A percentile compares a stretch with the other conserved stretches of the same genome.
phyloP scores from a whole-genome alignment of 768 basidiomycete species.

The Suillus ampliporus region DNA sequence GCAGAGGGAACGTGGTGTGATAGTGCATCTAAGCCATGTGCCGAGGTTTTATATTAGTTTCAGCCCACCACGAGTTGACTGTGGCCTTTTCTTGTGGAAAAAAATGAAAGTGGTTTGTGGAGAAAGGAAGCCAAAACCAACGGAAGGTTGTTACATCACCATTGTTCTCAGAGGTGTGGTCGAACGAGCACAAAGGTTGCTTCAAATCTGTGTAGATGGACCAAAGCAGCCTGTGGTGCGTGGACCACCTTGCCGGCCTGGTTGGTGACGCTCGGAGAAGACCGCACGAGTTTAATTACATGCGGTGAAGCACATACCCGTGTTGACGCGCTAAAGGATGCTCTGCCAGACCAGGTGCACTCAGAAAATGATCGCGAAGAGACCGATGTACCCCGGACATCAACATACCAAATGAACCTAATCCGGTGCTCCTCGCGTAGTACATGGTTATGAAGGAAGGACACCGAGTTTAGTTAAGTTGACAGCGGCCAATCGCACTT shows the following conservation, averaged over 20 bases:
- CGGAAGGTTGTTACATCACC: not conserved
- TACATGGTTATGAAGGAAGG: not conserved
- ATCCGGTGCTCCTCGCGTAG: not conserved
- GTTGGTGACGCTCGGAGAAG: slow-evolving; percentile 1
- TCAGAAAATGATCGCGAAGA: not conserved
- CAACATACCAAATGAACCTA: not conserved
- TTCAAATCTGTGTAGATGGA: not conserved
- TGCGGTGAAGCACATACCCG: slow-evolving; percentile 1
- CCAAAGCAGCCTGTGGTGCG: not conserved
- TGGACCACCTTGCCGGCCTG: slow-evolving; percentile 8
- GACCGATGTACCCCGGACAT: not conserved
- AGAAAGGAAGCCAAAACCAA: not conserved
- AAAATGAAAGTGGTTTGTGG: not conserved
- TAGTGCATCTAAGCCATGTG: slow-evolving; percentile 1
- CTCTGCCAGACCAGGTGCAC: not conserved
- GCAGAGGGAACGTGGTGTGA: slow-evolving; percentile 7
- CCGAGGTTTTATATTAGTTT: not conserved
- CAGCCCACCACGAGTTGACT: not conserved
- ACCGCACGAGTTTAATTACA: slow-evolving; percentile 7
- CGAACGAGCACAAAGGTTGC: not conserved
- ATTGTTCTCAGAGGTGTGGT: not conserved
- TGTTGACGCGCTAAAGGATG: not conserved
- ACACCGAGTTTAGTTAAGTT: not conserved
- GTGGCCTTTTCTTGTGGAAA: not conserved
- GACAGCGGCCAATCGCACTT: not conserved